Evolutionary conservation across 306 rosid genomes (phyloP), one percentile per base, ranked within the genome.

Genomic region (Dalbergia oliveri): DNA sequence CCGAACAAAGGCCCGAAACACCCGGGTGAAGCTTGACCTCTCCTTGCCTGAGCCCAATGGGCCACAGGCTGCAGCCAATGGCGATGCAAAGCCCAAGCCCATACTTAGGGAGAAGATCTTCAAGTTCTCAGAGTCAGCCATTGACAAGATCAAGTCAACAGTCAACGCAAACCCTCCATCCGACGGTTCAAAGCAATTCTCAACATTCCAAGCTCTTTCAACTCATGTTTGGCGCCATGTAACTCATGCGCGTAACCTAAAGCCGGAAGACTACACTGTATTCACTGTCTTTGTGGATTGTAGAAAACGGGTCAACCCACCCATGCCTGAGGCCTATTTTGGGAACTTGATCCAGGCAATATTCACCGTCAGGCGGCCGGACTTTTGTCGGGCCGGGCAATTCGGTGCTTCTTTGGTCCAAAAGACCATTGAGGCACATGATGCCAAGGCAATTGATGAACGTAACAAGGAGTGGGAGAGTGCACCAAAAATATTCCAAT

Each of bases 251-350:
- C 96, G 99, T 54, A 83, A 86, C 72, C 88, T 95, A 1, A 93
- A 91, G 34, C 94, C 96, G 0, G 98, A 95, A 14, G 99, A 93
- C 82, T 85, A 85, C 89, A 95, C 99, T 0, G 99, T 93, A 18
- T 95, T 87, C 88, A 95, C 99, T 1, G 96, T 95, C 34, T 95
- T 95, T n/a, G 97, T 81, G 4, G 99, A 95, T 37, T 95, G 99
- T 49, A 88, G 99, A 15, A 91, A 91, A 45, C 78, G 99, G 63
- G 93, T 95, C 0, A 88, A 90, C 33, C 99, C 99, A 4, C 92
- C 90, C 2, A 91, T 95, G 98, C 99, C 98, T 1, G 97, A 93
- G 9, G 70, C 70, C 7, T 95, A 93, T 84, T 95, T 95, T 26
- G 98, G 99, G 0, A 95, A 95, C 89, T 89, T 95, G 23, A 95